Conservation (phyloP, 208 protist genomes). For the Tritrichomonas musculus region DNA sequence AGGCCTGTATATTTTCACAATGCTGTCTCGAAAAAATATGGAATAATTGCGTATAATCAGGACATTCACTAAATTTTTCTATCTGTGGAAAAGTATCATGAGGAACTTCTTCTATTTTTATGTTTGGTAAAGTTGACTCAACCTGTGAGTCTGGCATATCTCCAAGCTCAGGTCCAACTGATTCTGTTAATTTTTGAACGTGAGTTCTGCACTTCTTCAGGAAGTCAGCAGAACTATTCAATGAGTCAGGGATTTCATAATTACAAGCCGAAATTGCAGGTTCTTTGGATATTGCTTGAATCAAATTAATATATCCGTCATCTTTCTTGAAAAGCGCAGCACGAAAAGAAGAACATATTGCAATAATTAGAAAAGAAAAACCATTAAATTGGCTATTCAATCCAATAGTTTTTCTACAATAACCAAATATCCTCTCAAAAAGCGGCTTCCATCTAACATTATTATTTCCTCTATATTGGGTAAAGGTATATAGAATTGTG, state of each 20-base stretch:
- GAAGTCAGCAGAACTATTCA: neutral
- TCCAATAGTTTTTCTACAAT: neutral
- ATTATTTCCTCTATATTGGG: neutral
- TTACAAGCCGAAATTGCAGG: neutral
- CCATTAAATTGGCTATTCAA: neutral
- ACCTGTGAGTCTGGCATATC: neutral
- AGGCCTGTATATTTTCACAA: slow-evolving; percentile 10
- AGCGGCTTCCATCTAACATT: neutral
- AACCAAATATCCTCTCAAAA: neutral
- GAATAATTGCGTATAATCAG: neutral
- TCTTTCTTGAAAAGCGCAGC: neutral
- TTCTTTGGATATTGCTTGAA: neutral
- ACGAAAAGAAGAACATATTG: neutral
- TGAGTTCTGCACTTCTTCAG: neutral
- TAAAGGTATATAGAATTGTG: neutral
- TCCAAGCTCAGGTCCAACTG: neutral
- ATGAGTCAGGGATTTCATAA: neutral
- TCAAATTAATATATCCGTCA: neutral
- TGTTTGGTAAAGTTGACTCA: no score
- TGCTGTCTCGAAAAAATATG: neutral
- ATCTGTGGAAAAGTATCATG: neutral
- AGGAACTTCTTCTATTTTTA: neutral
- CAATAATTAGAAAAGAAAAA: neutral
- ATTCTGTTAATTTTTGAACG: neutral
- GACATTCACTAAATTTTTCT: neutral